phyloP scores from a whole-genome alignment of 768 basidiomycete genomes.

The Serendipita sp. region DNA sequence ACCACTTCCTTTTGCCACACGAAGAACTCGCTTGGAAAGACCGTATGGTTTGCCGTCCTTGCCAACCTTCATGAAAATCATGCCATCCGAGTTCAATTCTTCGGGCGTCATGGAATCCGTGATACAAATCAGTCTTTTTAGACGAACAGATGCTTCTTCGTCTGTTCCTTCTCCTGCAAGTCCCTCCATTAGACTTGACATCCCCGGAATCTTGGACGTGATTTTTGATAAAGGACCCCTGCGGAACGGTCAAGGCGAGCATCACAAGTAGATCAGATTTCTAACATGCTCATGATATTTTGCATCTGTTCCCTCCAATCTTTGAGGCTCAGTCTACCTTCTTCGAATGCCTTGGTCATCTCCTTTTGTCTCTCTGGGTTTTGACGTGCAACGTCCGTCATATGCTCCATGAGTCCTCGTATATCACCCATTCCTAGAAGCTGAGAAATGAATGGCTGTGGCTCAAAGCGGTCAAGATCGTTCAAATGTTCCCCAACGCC shows the following conservation, averaged over 20 bases:
- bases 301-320: conserved; percentile 97
- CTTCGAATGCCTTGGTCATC: conserved; percentile 93
- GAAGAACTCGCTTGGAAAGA: conserved; percentile 78
- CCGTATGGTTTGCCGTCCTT: conserved; percentile 72
- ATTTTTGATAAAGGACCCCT: conserved; percentile 99
- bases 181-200: conserved; percentile 68
- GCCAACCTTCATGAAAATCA: conserved; percentile 69
- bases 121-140: conserved; percentile 98
- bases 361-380: conserved; percentile 96
- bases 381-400: conserved; percentile 87
- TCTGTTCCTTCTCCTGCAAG: conserved; percentile 55
- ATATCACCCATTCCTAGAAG: conserved; percentile 90
- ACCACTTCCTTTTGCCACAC: conserved; percentile 86
- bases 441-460: conserved; percentile 95
- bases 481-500: conserved; percentile 97
- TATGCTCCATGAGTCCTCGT: conserved; percentile 94
- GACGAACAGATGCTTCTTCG: conserved; percentile 74
- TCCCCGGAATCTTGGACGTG: conserved; percentile 95
- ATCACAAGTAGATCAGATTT: conserved; percentile 10
- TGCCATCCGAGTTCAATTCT: conserved; percentile 91
- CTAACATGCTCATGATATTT: conserved; percentile 94
- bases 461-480: conserved; percentile 89
- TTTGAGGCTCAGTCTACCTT: conserved; percentile 90
- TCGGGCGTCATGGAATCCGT: conserved; percentile 91
- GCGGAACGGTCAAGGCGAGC: conserved; percentile 11